Evolutionary conservation across 2,329 filamentous ascomycete genomes (phyloP), one percentile per base, ranked within the genome.

Genomic region (Byssochlamys sp.): DNA sequence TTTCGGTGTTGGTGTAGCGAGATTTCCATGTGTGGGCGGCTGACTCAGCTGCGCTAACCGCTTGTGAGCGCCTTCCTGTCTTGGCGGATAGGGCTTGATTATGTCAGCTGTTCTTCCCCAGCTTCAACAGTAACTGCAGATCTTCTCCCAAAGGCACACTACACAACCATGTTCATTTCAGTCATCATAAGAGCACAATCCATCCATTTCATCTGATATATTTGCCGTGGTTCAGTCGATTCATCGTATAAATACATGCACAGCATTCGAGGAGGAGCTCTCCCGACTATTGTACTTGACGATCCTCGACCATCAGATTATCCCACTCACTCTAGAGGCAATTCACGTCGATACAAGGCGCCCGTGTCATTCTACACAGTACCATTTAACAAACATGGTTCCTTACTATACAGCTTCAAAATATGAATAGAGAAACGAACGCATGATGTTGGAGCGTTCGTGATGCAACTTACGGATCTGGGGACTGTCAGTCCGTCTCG

Each of bases 1-100:
- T 73, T 72, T 69, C 63, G 65, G 63, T 68, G 66, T 67, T 69
- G 68, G 67, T 68, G 70, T 73, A 74, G 72, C 71, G 70, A 74
- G 67, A 66, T 64, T 66, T 66, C 61, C 57, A 61, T 71, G 65
- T 74, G 73, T 67, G 66, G 66, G 70, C 60, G 66, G 63, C 58
- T 73, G 67, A 73, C 68, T 75, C 67, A 72, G 56, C 55, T 54
- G 57, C 59, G 14, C 70, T 71, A 73, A 58, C 61, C 55, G 11
- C 14, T 25, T 54, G 65, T 28, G n/a, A 62, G 58, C 45, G 25
- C n/a, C 55, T 54, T 56, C 58, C 53, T 60, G 53, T 59, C 60
- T 57, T 64, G 59, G 57, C 54, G 55, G 58, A 60, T 69, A 70
- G 67, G 60, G 64, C 58, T 57, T 58, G 58, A 31, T 65, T 61